Percentiles rank a stretch among this genome's conserved stretches.
These are phyloP conservation scores for Holtermanniella nyarrowii DNA, from an alignment of 768 basidiomycete genomes.

Conservation along the genomic window DNA sequence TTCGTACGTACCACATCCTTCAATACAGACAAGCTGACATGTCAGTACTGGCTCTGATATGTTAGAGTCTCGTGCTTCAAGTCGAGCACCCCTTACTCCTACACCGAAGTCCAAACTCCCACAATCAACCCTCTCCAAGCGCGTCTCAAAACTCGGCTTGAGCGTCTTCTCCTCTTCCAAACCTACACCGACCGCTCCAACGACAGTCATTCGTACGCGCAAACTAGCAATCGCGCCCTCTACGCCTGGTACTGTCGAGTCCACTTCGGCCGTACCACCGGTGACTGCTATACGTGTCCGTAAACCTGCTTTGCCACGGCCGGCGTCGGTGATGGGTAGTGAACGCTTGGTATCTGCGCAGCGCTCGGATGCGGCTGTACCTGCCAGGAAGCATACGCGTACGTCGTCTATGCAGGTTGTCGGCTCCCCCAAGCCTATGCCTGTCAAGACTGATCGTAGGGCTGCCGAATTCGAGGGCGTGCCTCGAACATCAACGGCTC, in stretches of 20 bases:
- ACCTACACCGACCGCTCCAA: background rate
- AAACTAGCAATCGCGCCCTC: background rate
- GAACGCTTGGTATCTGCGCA: slow-evolving; percentile 1
- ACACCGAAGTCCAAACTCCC: slow-evolving; percentile 7
- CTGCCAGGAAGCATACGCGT: slow-evolving; percentile 3
- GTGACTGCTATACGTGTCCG: slow-evolving; percentile 4
- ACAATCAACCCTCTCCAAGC: slow-evolving; percentile 4
- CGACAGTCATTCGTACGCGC: background rate
- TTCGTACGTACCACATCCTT: too few relatives aligned
- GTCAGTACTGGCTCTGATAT: too few relatives aligned
- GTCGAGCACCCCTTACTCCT: slow-evolving; percentile 4
- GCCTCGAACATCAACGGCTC: too few relatives aligned
- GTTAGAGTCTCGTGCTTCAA: too few relatives aligned
- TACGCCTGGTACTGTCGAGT: background rate
- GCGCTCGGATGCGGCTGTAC: background rate
- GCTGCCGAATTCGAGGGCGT: too few relatives aligned
- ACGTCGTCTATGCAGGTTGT: slow-evolving; percentile 12
- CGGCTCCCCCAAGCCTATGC: slow-evolving; percentile 6
- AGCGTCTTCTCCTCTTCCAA: background rate
- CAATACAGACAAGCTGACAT: too few relatives aligned
- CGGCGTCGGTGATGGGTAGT: background rate
- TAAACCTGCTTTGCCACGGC: slow-evolving; percentile 1
- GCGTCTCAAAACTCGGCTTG: slow-evolving; percentile 9
- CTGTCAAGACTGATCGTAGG: too few relatives aligned
- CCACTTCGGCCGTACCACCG: too few relatives aligned